These are phyloP conservation scores for Verticillium albo-atrum DNA, from an alignment of 2,329 filamentous ascomycete genomes.

Conservation along the genomic window DNA sequence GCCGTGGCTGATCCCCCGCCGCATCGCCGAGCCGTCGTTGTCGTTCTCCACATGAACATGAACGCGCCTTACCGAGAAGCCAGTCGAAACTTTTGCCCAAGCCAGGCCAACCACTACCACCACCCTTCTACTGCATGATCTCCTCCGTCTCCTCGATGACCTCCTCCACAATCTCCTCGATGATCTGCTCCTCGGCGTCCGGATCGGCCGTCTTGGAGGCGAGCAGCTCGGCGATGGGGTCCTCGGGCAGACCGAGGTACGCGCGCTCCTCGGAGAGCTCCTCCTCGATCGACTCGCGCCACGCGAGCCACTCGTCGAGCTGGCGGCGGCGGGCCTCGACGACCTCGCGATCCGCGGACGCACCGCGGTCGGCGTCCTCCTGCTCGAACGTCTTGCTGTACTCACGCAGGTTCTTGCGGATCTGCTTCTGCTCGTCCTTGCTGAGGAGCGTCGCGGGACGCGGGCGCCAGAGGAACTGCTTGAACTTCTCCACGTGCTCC, in stretches of 20 bases:
- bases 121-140: slow-evolving; percentile 31
- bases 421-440: slow-evolving; percentile 96
- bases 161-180: slow-evolving; percentile 87
- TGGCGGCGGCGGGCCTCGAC: slow-evolving; percentile 79
- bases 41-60: background rate
- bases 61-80: background rate
- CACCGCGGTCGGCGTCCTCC: slow-evolving; percentile 88
- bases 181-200: slow-evolving; percentile 68
- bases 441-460: slow-evolving; percentile 84
- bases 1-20: background rate
- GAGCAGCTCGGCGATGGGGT: slow-evolving; percentile 59
- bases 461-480: slow-evolving; percentile 93
- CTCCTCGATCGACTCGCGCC: slow-evolving; percentile 69
- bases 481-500: slow-evolving; percentile 93
- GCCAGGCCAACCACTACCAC: background rate
- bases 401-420: slow-evolving; percentile 97
- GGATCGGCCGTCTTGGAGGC: slow-evolving; percentile 50
- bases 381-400: slow-evolving; percentile 95
- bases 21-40: background rate
- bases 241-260: slow-evolving; percentile 59
- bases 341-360: slow-evolving; percentile 89
- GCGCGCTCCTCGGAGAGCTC: slow-evolving; percentile 70
- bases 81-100: background rate
- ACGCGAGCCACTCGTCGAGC: slow-evolving; percentile 85
- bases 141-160: slow-evolving; percentile 85